These are phyloP conservation scores for Fusarium heterosporum DNA, from an alignment of 2,329 filamentous ascomycete species.

Conservation along the genomic window DNA sequence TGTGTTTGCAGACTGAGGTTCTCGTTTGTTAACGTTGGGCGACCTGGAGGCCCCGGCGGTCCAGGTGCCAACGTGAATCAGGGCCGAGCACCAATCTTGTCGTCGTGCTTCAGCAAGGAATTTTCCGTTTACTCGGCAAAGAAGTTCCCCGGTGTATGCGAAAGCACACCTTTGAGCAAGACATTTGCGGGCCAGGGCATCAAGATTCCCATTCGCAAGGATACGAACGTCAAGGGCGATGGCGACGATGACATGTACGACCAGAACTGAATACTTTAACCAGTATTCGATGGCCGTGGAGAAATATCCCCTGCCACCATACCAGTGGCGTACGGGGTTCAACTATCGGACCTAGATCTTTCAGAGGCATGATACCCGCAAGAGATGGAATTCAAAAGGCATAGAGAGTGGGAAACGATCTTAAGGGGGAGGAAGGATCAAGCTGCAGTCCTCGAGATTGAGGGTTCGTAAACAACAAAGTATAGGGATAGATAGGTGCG, in stretches of 20 bases:
- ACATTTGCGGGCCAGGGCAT: slow-evolving; percentile 94
- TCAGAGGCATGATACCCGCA: slow-evolving; percentile 11
- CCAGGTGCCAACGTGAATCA: slow-evolving; percentile 70
- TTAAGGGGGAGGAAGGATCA: neutral
- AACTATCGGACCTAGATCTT: neutral
- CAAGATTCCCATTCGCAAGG: slow-evolving; percentile 96
- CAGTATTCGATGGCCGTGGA: neutral
- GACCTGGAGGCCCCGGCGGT: slow-evolving; percentile 54
- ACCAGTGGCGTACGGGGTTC: neutral
- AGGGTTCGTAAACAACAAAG: neutral
- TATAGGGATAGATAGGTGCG: neutral
- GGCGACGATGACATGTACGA: slow-evolving; percentile 63
- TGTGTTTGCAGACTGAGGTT: slow-evolving; percentile 65
- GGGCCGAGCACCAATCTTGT: slow-evolving; percentile 82
- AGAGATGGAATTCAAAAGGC: slow-evolving; percentile 6
- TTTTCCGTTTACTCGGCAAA: slow-evolving; percentile 98
- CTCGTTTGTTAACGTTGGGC: slow-evolving; percentile 87
- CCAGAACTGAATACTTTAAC: slow-evolving; percentile 28
- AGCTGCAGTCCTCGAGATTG: neutral
- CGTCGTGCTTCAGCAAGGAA: slow-evolving; percentile 84
- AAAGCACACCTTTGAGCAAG: slow-evolving; percentile 91
- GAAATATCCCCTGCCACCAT: neutral
- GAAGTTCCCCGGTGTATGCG: slow-evolving; percentile 97
- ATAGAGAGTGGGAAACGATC: neutral
- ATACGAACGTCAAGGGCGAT: slow-evolving; percentile 69